phyloP scores from a whole-genome alignment of 345 rosid genomes.

The Raphanus sativus region DNA sequence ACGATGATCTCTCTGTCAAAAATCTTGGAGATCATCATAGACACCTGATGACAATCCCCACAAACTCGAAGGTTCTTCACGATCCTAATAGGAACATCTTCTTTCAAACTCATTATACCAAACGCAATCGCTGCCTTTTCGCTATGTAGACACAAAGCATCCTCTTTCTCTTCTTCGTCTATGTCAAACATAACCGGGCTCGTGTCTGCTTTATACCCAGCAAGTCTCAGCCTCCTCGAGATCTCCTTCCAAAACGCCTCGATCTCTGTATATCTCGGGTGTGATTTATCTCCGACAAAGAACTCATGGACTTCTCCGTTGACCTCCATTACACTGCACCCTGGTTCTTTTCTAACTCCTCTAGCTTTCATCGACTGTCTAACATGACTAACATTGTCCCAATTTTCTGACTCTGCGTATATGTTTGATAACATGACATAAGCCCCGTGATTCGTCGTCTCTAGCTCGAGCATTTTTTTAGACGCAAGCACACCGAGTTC shows the following conservation, averaged over 20 bases:
- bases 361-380: slow-evolving; percentile 54
- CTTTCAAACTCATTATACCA: slow-evolving; percentile 58
- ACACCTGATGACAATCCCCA: slow-evolving; percentile 65
- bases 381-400: slow-evolving; percentile 50
- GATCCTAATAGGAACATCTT: slow-evolving; percentile 53
- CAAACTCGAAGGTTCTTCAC: slow-evolving; percentile 86
- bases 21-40: slow-evolving; percentile 54
- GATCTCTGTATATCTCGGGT: slow-evolving; percentile 51
- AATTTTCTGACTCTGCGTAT: slow-evolving; percentile 57
- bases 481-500: slow-evolving; percentile 58
- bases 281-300: slow-evolving; percentile 57
- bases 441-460: slow-evolving; percentile 52
- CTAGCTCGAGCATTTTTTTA: slow-evolving; percentile 53
- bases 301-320: slow-evolving; percentile 63
- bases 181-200: slow-evolving; percentile 67
- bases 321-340: slow-evolving; percentile 60
- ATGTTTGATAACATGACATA: slow-evolving; percentile 65
- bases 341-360: slow-evolving; percentile 59
- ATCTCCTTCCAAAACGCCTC: slow-evolving; percentile 47
- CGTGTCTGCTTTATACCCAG: slow-evolving; percentile 58
- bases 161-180: slow-evolving; percentile 78
- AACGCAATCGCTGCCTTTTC: slow-evolving; percentile 73
- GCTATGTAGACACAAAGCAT: slow-evolving; percentile 60
- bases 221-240: slow-evolving; percentile 51
- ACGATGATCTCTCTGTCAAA: slow-evolving; percentile 61